A percentile compares a stretch with the other conserved stretches of the same genome.
These are phyloP conservation scores for Paramecium bursaria DNA, from an alignment of 73 alveolate genomes.

Conservation along the genomic window DNA sequence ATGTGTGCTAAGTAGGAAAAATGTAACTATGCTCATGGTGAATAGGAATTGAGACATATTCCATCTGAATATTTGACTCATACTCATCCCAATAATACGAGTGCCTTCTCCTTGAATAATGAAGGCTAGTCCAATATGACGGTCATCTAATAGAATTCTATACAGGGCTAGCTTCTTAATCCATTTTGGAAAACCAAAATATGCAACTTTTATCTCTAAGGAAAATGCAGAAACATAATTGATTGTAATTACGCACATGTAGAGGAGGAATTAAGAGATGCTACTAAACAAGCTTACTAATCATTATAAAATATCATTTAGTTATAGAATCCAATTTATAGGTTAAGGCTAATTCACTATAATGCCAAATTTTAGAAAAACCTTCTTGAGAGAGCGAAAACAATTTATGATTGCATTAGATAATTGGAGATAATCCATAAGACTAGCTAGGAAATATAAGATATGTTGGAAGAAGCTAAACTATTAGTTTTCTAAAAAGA, in stretches of 20 bases:
- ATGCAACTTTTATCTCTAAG: constrained; percentile 31
- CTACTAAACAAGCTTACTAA: constrained; percentile 28
- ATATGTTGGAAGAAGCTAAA: constrained; percentile 45
- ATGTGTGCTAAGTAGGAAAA: constrained; percentile 53
- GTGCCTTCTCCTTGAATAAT: constrained; percentile 46
- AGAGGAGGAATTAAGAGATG: constrained; percentile 52
- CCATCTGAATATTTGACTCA: constrained; percentile 53
- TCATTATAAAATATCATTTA: constrained; percentile 32
- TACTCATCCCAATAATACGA: constrained; percentile 36
- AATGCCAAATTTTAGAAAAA: constrained; percentile 24
- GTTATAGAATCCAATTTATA: constrained; percentile 35
- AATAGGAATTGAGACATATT: constrained; percentile 23
- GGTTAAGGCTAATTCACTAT: constrained; percentile 34
- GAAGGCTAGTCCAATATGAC: constrained; percentile 50
- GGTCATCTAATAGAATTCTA: constrained; percentile 45
- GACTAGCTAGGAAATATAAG: constrained; percentile 2
- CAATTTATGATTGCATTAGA: constrained; percentile 41
- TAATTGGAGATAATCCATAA: constrained; percentile 32
- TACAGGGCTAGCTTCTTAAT: constrained; percentile 33
- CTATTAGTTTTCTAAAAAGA: constrained; percentile 29
- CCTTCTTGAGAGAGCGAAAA: constrained; percentile 34
- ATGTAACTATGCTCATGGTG: constrained; percentile 53
- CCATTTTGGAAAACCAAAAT: constrained; percentile 58
- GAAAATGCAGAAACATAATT: constrained; percentile 40
- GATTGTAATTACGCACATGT: constrained; percentile 59